Percentiles rank a stretch among this genome's conserved stretches.
Evolutionary conservation across 768 basidiomycete genomes (phyloP).

Genomic region (Phlebiopsis gigantea): DNA sequence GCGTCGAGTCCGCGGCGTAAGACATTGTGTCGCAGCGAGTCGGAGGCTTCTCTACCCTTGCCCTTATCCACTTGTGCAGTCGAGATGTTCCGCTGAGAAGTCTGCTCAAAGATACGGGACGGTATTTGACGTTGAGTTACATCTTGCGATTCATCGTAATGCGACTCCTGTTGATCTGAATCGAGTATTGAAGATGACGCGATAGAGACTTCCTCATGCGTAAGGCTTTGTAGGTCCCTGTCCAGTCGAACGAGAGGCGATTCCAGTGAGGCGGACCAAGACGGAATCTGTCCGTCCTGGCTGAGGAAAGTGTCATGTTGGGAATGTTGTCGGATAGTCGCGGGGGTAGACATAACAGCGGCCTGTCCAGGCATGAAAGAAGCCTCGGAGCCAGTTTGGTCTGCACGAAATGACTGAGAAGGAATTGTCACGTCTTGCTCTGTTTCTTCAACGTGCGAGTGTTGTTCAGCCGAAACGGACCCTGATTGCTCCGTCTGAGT

Average conservation of each 20-base stretch:
- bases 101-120: background rate
- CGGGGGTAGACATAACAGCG: conserved; percentile 77
- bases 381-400: conserved; percentile 51
- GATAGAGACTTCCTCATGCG: conserved; percentile 34
- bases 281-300: conserved; percentile 43
- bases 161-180: conserved; percentile 13
- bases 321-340: conserved; percentile 35
- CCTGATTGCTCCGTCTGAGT: conserved; percentile 16
- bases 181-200: conserved; percentile 19
- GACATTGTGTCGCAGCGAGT: conserved; percentile 44
- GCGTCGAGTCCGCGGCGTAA: conserved; percentile 41
- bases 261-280: conserved; percentile 73
- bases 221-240: conserved; percentile 53
- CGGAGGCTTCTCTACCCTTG: conserved; percentile 37
- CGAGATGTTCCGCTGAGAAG: background rate
- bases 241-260: conserved; percentile 67
- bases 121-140: conserved; percentile 19
- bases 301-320: conserved; percentile 33
- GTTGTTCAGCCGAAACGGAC: conserved; percentile 15
- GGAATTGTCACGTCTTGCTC: conserved; percentile 18
- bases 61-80: conserved; percentile 17
- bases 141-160: conserved; percentile 22
- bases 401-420: conserved; percentile 29
- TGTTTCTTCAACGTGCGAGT: conserved; percentile 16
- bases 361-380: conserved; percentile 74